Evolutionary conservation across 2,329 filamentous ascomycete genomes (phyloP), one percentile per base, ranked within the genome.

Genomic region (Thielaviopsis populi): DNA sequence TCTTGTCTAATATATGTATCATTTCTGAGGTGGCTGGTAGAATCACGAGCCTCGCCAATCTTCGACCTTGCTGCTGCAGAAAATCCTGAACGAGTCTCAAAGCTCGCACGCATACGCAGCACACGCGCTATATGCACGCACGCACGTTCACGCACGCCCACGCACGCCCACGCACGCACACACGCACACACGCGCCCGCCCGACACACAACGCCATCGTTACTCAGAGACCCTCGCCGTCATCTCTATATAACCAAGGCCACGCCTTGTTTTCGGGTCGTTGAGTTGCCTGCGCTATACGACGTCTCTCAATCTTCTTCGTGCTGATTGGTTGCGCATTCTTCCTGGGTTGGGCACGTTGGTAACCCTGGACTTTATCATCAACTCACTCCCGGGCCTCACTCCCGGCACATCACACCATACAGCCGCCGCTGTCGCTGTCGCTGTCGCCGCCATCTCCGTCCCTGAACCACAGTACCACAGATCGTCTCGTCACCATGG

Each of bases 401-500:
- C 42, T 19, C 15, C 42, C 3, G n/a, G 15, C 42, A 19, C 42
- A 46, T 3, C 42, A n/a, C 30, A 33, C 7, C 30, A 33, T 7
- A n/a, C n/a, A n/a, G n/a, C n/a, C n/a, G n/a, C n/a, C 30, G 30
- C 41, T n/a, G 41, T 42, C 41, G 15, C 41, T 4, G 6, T 7
- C 30, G 30, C 41, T n/a, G 41, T 42, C 41, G 15, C 41, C 11
- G 6, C 15, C 17, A 42, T 33, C 30, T 42, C 41, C 41, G 41
- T 13, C 41, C 7, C 41, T 13, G 7, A 42, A 4, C 41, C 3
- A 37, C 24, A 1, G 13, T 15, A 61, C n/a, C 8, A 56, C 19
- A 10, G 1, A 62, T 46, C 59, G n/a, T 10, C 24, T 17, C 30
- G 46, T 59, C 40, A 53, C 42, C 37, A 65, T 65, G 63, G 43